Base-by-base conservation (phyloP, 768 basidiomycete species). In the Leccinum longicurvipes region DNA sequence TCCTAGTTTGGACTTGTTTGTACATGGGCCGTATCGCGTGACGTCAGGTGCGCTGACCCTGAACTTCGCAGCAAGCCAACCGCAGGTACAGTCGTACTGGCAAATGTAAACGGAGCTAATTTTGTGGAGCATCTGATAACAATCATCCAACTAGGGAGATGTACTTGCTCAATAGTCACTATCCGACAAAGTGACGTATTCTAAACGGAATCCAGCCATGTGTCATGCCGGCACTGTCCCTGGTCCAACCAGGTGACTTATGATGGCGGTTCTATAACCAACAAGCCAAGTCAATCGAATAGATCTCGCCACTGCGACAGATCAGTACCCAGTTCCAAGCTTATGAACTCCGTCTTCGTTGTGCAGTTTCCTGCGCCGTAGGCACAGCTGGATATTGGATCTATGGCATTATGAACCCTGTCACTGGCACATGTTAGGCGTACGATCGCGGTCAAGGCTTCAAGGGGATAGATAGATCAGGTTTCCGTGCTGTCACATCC, bases 31-130 rank as follows among this genome's bases (percentile, higher is more conserved):
- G 12, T 41, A 58, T 51, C 48, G 36, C 27, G 24, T 71, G 69
- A 69, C 61, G 65, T 71, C 68, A 71, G 55, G 42, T 51, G 31
- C 44, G n/a, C 27, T 44, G 50, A 41, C 36, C 36, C n/a, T n/a
- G 36, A 4, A 19, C n/a, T 39, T 39, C 36, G 36, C n/a, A n/a
- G n/a, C n/a, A n/a, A n/a, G n/a, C n/a, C n/a, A n/a, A n/a, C n/a
- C n/a, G n/a, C 39, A 36, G 12, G 44, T 15, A 25, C 23, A 27
- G 42, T 39, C 36, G 42, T 23, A 23, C 42, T 24, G 21, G 42
- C 6, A 42, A 42, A 23, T 42, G 11, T 44, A 23, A 44, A 44
- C 23, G 42, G 21, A 44, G 23, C 39, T 42, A 41, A 41, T 19
- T 23, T 31, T 23, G 36, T 53, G 51, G 51, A 21, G 23, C 24